phyloP scores from a whole-genome alignment of 164 flowering plant genomes.

The Sextonia rubra region DNA sequence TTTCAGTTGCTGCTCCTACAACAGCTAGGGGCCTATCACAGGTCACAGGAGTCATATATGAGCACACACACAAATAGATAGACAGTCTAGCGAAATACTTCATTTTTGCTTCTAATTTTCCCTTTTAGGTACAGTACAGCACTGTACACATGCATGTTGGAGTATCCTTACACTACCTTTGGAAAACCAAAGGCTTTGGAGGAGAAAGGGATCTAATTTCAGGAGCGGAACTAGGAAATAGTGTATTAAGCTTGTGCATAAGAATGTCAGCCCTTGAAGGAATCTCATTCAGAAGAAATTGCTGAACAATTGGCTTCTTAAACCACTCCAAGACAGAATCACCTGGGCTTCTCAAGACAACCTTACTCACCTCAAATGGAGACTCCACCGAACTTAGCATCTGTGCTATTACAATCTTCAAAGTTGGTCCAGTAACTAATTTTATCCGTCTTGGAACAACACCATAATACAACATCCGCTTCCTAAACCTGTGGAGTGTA shows the following conservation, averaged over 20 bases:
- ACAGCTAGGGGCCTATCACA: not conserved
- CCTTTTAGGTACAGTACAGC: not conserved
- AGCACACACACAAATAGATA: not conserved
- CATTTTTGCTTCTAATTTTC: not conserved
- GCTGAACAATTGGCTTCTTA: slow-evolving; percentile 95
- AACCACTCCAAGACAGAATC: slow-evolving; percentile 94
- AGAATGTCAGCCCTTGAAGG: slow-evolving; percentile 88
- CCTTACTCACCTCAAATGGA: slow-evolving; percentile 98
- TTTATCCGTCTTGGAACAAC: slow-evolving; percentile 91
- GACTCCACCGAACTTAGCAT: slow-evolving; percentile 82
- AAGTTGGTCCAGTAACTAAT: slow-evolving; percentile 88
- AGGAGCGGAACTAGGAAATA: slow-evolving; percentile 94
- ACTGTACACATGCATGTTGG: not conserved
- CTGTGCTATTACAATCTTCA: slow-evolving; percentile 91
- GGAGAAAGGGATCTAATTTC: slow-evolving; percentile 81
- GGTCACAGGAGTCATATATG: not conserved
- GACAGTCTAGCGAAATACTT: not conserved
- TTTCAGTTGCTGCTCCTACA: not conserved
- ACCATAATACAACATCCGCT: slow-evolving; percentile 94
- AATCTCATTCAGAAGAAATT: slow-evolving; percentile 90
- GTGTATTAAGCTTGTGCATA: slow-evolving; percentile 85
- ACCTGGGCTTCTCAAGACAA: slow-evolving; percentile 90
- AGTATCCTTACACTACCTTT: slow-evolving; percentile 26
- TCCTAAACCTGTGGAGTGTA: slow-evolving; percentile 93
- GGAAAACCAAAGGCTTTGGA: slow-evolving; percentile 59